phyloP scores from a whole-genome alignment of 805 yeast species.

The Brettanomyces custersianus region DNA sequence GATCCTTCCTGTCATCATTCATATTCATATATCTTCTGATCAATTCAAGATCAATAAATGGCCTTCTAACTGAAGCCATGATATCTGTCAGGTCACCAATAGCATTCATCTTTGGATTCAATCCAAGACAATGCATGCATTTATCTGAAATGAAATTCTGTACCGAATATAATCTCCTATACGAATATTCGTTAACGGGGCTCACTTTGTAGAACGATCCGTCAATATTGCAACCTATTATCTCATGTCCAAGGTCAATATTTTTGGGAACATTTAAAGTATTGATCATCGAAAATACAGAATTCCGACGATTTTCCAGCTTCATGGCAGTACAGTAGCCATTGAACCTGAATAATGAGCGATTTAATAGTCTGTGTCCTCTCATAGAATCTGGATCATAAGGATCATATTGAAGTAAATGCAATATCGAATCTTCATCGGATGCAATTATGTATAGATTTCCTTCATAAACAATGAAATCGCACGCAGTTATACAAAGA shows the following conservation, averaged over 20 bases:
- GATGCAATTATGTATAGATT: slow-evolving; percentile 59
- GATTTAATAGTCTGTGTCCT: slow-evolving; percentile 67
- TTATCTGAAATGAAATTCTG: slow-evolving; percentile 85
- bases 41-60: slow-evolving; percentile 56
- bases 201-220: slow-evolving; percentile 70
- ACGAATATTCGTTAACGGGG: slow-evolving; percentile 68
- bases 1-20: slow-evolving; percentile 47
- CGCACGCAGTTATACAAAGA: slow-evolving; percentile 62
- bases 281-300: slow-evolving; percentile 21
- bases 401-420: slow-evolving; percentile 80
- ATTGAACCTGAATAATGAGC: slow-evolving; percentile 64
- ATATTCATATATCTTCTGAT: slow-evolving; percentile 44
- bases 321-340: slow-evolving; percentile 47
- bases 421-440: slow-evolving; percentile 60
- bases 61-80: slow-evolving; percentile 39
- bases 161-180: slow-evolving; percentile 71
- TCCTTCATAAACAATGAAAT: slow-evolving; percentile 64
- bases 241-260: slow-evolving; percentile 36
- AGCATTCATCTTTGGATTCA: slow-evolving; percentile 70
- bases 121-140: slow-evolving; percentile 62
- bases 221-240: slow-evolving; percentile 66
- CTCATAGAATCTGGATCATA: slow-evolving; percentile 77
- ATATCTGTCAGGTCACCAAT: slow-evolving; percentile 29
- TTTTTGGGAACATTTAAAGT: slow-evolving; percentile 22
- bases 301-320: slow-evolving; percentile 30